These are phyloP conservation scores for Quercus cerris DNA, from an alignment of 306 rosid species.

Conservation along the genomic window DNA sequence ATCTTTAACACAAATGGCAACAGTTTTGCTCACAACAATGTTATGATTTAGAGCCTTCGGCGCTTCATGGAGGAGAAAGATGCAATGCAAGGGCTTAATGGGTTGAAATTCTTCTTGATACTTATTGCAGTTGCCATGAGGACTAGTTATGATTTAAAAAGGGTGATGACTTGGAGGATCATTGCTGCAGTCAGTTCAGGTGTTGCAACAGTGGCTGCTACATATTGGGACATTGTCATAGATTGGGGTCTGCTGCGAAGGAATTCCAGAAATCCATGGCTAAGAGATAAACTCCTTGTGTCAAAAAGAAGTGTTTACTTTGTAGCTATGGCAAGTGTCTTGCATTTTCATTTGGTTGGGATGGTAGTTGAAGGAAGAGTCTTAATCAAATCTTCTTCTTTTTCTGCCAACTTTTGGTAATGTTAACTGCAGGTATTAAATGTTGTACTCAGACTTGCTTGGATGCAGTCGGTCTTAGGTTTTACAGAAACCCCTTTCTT, in stretches of 20 bases:
- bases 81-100: constrained; percentile 37
- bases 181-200: constrained; percentile 37
- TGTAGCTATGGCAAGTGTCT: constrained; percentile 47
- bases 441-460: constrained; percentile 61
- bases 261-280: constrained; percentile 56
- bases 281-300: constrained; percentile 68
- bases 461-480: constrained; percentile 76
- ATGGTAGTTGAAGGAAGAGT: background rate
- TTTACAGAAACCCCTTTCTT: constrained; percentile 48
- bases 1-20: background rate
- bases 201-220: constrained; percentile 38
- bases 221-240: constrained; percentile 54
- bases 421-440: constrained; percentile 54
- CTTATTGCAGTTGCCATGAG: constrained; percentile 53
- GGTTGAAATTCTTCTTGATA: constrained; percentile 43
- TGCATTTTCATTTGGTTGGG: no score
- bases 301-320: constrained; percentile 53
- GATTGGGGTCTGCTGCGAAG: constrained; percentile 59
- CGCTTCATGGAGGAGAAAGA: constrained; percentile 54
- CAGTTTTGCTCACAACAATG: background rate
- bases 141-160: constrained; percentile 31
- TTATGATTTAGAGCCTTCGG: constrained; percentile 40
- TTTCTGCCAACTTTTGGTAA: background rate
- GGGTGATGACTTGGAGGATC: constrained; percentile 22
- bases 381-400: background rate